Evolutionary conservation across 768 basidiomycete species (phyloP), one percentile per base, ranked within the genome.

Genomic region (Lactifluus pinguis): DNA sequence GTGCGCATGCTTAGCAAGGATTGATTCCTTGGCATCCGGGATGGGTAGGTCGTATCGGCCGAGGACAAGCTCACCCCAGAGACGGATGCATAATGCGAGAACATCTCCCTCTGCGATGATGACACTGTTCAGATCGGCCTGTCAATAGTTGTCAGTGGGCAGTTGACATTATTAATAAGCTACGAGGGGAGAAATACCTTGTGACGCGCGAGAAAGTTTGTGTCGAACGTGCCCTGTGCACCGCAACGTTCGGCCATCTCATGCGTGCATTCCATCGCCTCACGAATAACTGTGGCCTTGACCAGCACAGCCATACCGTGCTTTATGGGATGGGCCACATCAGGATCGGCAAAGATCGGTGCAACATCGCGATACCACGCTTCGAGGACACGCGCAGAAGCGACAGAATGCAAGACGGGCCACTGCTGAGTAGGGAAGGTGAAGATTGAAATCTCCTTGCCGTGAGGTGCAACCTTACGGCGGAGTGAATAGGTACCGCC

Each of bases 61-160:
- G 30, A 53, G 62, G 47, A 67, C 55, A 45, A 69, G 60, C 57
- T 68, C 65, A 14, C 53, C 41, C 52, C 59, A 64, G 17, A 69
- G 65, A 15, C 65, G 64, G 53, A 70, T 68, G 56, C 60, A 63
- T 25, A 69, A 49, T 1, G 53, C 64, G 5, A n/a, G n/a, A n/a
- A n/a, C n/a, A n/a, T n/a, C n/a, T n/a, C n/a, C n/a, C n/a, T n/a
- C n/a, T n/a, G n/a, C n/a, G n/a, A n/a, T n/a, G n/a, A n/a, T n/a
- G n/a, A n/a, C n/a, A n/a, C n/a, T n/a, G n/a, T n/a, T n/a, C n/a
- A n/a, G n/a, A n/a, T n/a, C n/a, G n/a, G n/a, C n/a, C n/a, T n/a
- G n/a, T n/a, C n/a, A n/a, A n/a, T n/a, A n/a, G n/a, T n/a, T n/a
- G n/a, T n/a, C n/a, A n/a, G n/a, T n/a, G n/a, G n/a, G n/a, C n/a